phyloP scores from a whole-genome alignment of 176 grass and related monocot species.

The Urochloa ruziziensis region DNA sequence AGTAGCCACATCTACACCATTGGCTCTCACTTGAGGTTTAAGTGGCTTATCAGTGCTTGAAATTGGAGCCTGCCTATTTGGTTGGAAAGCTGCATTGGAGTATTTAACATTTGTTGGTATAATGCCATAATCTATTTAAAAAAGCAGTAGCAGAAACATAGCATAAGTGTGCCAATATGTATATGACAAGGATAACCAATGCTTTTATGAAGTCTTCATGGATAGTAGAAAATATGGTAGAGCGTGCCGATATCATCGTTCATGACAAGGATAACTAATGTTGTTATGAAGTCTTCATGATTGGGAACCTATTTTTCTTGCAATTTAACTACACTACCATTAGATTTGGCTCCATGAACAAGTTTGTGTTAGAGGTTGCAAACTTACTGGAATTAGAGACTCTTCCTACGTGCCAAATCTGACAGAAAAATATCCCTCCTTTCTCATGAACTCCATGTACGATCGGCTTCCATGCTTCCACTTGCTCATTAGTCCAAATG shows the following conservation, averaged over 20 bases:
- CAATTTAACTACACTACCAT: background rate
- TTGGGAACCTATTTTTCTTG: background rate
- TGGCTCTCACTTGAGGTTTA: slow-evolving; percentile 32
- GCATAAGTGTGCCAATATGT: background rate
- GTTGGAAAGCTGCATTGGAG: slow-evolving; percentile 47
- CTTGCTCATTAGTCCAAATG: slow-evolving; percentile 70
- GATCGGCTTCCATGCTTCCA: slow-evolving; percentile 83
- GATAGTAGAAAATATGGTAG: too few species aligned
- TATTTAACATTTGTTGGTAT: background rate
- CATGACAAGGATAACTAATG: background rate
- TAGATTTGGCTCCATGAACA: background rate
- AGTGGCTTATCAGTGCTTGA: slow-evolving; percentile 61
- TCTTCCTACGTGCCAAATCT: slow-evolving; percentile 65
- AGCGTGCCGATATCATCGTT: background rate
- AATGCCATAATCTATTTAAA: background rate
- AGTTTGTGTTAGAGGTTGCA: background rate
- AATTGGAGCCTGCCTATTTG: slow-evolving; percentile 62
- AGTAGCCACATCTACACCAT: slow-evolving; percentile 35
- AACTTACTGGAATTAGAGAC: slow-evolving; percentile 53
- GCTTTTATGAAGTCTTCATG: background rate
- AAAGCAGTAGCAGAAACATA: background rate
- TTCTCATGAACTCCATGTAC: slow-evolving; percentile 54
- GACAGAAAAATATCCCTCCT: slow-evolving; percentile 72
- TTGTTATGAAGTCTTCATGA: background rate
- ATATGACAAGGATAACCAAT: background rate